Conservation (phyloP, 1,284 basidiomycete species). For the Ustilago lituana region DNA sequence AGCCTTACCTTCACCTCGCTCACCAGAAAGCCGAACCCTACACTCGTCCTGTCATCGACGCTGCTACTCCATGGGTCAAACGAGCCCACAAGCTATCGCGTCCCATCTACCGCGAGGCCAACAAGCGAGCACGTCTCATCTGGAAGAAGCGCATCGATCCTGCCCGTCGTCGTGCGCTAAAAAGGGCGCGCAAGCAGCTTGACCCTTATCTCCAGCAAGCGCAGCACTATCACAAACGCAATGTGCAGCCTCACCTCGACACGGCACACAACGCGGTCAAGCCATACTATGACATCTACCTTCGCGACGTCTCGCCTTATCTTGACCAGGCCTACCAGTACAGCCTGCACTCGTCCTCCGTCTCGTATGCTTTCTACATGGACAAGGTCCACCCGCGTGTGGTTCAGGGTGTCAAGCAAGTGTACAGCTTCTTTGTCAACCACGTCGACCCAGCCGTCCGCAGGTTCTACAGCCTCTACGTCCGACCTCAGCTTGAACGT, state of each 20-base stretch:
- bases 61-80: slow-evolving; percentile 43
- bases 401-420: slow-evolving; percentile 35
- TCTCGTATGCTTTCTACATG: slow-evolving; percentile 54
- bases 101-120: slow-evolving; percentile 46
- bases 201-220: slow-evolving; percentile 56
- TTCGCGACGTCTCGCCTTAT: slow-evolving; percentile 64
- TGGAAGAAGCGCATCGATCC: slow-evolving; percentile 62
- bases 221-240: slow-evolving; percentile 54
- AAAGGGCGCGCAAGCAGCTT: slow-evolving; percentile 45
- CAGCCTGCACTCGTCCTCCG: slow-evolving; percentile 38
- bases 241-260: slow-evolving; percentile 60
- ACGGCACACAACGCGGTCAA: slow-evolving; percentile 49
- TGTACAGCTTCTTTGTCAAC: slow-evolving; percentile 54
- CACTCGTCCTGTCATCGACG: slow-evolving; percentile 49
- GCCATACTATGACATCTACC: slow-evolving; percentile 62
- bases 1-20: slow-evolving; percentile 39
- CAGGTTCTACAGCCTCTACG: slow-evolving; percentile 53
- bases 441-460: slow-evolving; percentile 54
- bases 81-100: slow-evolving; percentile 41
- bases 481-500: slow-evolving; percentile 57
- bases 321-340: slow-evolving; percentile 48
- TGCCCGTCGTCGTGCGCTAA: slow-evolving; percentile 47
- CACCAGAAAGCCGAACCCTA: slow-evolving; percentile 56
- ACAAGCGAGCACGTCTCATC: slow-evolving; percentile 44
- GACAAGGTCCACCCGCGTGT: slow-evolving; percentile 59